Base-by-base conservation (phyloP, 345 rosid species). In the Leavenworthia alabamica region DNA sequence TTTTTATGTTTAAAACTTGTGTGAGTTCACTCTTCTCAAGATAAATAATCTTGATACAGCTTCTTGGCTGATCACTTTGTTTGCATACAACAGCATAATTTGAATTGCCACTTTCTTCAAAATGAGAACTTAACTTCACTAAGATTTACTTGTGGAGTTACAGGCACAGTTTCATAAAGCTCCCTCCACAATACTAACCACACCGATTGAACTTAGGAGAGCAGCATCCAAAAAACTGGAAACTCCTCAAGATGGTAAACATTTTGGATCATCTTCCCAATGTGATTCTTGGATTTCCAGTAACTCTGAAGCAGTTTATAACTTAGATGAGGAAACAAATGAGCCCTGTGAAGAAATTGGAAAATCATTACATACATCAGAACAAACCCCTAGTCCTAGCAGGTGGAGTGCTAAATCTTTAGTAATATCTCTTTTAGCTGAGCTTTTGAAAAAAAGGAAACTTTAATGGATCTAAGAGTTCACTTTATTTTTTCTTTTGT, bases 121-220 rank as follows among this genome's bases (percentile, higher is more conserved):
- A 56, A 8, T 49, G 51, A 40, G 35, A 28, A 32, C 5, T 2
- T 58, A 4, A 56, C 10, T 7, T 24, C 28, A 33, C 7, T 39
- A 1, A 8, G 1, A 20, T 60, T 24, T 51, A 17, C 55, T 10
- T 68, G 7, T 17, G 55, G 31, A 60, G 4, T 13, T 24, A 17
- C 76, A 89, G 98, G 88, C 82, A 29, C 86, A 73, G 50, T 78
- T 83, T 79, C 84, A 83, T 29, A 89, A 86, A 79, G 85, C 84
- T 54, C 82, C 84, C 47, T 81, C 81, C 26, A 77, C 83, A 4
- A 62, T 80, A 75, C 75, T 77, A 4, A 83, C 70, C 67, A 89
- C 96, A 42, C 90, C 89, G 7, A 14, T 49, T 46, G 96, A 80
- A 71, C 75, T 85, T 61, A 74, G 80, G 43, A 82, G 77, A 73